Evolutionary conservation across 2,329 filamentous ascomycete genomes (phyloP), one percentile per base, ranked within the genome.

Genomic region (Penicillium digitatum): DNA sequence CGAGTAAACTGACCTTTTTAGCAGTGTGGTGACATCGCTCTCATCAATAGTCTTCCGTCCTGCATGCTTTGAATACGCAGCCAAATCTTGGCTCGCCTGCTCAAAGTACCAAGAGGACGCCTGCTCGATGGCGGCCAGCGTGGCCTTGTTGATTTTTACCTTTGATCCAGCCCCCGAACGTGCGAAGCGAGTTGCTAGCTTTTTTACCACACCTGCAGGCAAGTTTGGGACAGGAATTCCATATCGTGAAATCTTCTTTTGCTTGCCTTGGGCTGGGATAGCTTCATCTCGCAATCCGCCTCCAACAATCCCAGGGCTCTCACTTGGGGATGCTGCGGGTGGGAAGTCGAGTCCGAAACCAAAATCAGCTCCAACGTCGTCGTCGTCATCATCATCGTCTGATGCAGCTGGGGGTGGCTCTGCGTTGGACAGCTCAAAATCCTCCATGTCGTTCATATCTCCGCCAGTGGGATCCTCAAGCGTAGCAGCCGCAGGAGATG

Each of bases 81-180:
- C 83, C 52, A 96, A 75, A 68, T 95, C 90, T 57, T 91, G 88
- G 45, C 88, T 85, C 2, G 89, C 78, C 72, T 96, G 91, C 74
- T 95, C 90, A 70, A 96, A 95, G 72, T 91, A 96, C 87, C 90
- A 94, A 58, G 95, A 89, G 3, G 89, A 89, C 0, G 90, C 89
- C 69, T 90, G 87, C 66, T 87, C 85, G 51, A 96, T 84, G 5
- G 87, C 87, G 29, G 82, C 81, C 35, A 95, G 76, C 1, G 88
- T 86, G 48, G 94, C 89, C 43, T 87, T 84, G 54, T 81, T 85
- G 44, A 95, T 82, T 61, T 87, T 89, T 5, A 83, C 77, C 63
- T 87, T 89, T 62, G 81, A 81, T 10, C 81, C 78, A 20, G 86
- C 85, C 42, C 85, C 83, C 4, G 83, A 83, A 63, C 85, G 84